Evolutionary conservation across 2,329 filamentous ascomycete genomes (phyloP), one percentile per base, ranked within the genome.

Genomic region (Aureobasidium sp.): DNA sequence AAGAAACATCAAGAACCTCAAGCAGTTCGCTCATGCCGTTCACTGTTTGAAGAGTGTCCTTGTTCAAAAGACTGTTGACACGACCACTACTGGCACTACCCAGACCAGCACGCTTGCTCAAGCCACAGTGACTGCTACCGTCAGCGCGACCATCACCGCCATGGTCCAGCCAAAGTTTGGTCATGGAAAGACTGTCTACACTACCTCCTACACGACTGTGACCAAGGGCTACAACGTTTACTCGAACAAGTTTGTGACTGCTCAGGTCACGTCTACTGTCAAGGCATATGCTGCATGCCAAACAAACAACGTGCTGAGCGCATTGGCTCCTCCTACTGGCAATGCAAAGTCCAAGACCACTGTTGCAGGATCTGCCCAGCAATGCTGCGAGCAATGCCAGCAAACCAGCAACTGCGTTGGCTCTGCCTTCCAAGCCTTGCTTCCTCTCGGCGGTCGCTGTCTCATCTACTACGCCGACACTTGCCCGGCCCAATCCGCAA

Each of bases 381-480:
- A 64, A 27, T 64, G 63, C 22, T 64, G 63, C 51, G 61, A 55
- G 20, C 61, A 64, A 44, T 64, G 63, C 29, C 60, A 63, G 17
- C 52, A 62, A 51, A 44, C 57, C 11, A 49, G n/a, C 36, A 42
- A 51, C 45, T 60, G 57, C 27, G 25, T 60, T 20, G 57, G 57
- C 31, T 60, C 57, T 22, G 57, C 57, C 17, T 60, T 31, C 57
- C 57, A 60, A 25, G 57, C 42, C 34, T 11, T 60, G 36, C 41
- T 60, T 3, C 57, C 57, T 14, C 25, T 60, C n/a, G 57, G 57
- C 8, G 57, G 57, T 42, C 44, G 44, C 36, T 60, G 57, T 36
- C 25, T 60, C 17, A 49, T 60, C 36, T 60, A 60, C 45, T 36
- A 29, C n/a, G 57, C 44, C 25, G 27, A 60, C 45, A 41, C 45